phyloP scores from a whole-genome alignment of 2,329 filamentous ascomycete species.

The Alternaria arbusti region DNA sequence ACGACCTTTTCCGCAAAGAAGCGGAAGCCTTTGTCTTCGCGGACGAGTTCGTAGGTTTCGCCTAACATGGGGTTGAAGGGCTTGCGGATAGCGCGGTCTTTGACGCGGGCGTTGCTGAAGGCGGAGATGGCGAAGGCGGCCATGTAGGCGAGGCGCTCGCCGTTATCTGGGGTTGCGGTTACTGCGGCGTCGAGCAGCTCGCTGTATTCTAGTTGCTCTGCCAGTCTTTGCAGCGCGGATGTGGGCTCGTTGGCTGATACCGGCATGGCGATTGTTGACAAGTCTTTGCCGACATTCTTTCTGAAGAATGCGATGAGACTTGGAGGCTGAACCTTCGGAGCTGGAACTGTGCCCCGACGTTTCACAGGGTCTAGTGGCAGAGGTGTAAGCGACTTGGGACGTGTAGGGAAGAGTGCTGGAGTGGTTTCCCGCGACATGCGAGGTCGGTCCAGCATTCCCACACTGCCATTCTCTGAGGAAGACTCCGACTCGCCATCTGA shows the following conservation, averaged over 20 bases:
- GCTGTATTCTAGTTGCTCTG: conserved; percentile 91
- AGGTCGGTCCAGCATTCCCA: conserved; percentile 48
- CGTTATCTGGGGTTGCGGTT: conserved; percentile 58
- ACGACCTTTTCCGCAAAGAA: conserved; percentile 95
- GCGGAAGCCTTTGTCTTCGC: conserved; percentile 85
- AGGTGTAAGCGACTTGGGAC: conserved; percentile 77
- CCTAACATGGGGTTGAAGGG: conserved; percentile 97
- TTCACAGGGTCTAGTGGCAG: conserved; percentile 74
- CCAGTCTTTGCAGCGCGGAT: conserved; percentile 84
- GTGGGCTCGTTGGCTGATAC: conserved; percentile 94
- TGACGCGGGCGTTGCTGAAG: conserved; percentile 80
- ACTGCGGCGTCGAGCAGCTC: conserved; percentile 75
- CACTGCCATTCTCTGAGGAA: conserved; percentile 63
- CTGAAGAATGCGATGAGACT: conserved; percentile 92
- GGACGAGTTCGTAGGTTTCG: conserved; percentile 91
- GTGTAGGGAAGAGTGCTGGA: conserved; percentile 71
- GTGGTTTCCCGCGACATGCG: conserved; percentile 41
- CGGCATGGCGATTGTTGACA: conserved; percentile 96
- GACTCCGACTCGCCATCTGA: conserved; percentile 66
- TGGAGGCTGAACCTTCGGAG: conserved; percentile 80
- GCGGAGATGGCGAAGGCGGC: conserved; percentile 89
- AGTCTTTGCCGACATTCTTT: conserved; percentile 97
- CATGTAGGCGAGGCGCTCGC: conserved; percentile 81
- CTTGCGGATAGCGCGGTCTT: conserved; percentile 91
- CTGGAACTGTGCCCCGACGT: conserved; percentile 73